Percentiles rank a stretch among this genome's conserved stretches.
Conservation (phyloP, 176 grass and related monocot species). For the Aegilops bicornis region DNA sequence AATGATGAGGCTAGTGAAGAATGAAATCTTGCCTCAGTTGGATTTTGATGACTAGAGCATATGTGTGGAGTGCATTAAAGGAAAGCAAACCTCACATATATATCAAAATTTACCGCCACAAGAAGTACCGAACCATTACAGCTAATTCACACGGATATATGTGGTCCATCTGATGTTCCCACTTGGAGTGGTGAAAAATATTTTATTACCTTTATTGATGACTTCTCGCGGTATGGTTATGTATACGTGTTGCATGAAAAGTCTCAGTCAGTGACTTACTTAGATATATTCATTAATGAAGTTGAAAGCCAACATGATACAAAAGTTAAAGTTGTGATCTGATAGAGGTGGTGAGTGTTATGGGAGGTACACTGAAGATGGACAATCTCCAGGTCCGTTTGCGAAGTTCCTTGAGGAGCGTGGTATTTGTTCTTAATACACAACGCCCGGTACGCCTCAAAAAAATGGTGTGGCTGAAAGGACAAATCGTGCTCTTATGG, state of each 20-base stretch:
- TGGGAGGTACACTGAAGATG: no score
- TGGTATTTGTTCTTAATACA: slow-evolving; percentile 9
- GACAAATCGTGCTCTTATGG: slow-evolving; percentile 2
- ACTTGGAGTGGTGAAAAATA: neutral
- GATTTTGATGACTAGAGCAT: slow-evolving; percentile 17
- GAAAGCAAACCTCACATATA: slow-evolving; percentile 24
- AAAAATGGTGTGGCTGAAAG: slow-evolving; percentile 35
- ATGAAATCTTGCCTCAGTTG: slow-evolving; percentile 28
- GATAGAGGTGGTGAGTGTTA: no score
- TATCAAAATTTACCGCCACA: neutral
- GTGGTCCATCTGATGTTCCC: neutral
- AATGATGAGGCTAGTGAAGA: neutral
- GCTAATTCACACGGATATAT: no score
- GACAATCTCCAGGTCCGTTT: neutral
- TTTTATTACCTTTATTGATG: neutral
- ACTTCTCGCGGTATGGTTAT: neutral
- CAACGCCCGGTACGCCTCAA: neutral
- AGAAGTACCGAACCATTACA: neutral
- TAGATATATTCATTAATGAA: slow-evolving; percentile 27
- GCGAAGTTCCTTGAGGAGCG: slow-evolving; percentile 30
- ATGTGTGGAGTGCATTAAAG: slow-evolving; percentile 31
- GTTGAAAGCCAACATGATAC: neutral
- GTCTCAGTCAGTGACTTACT: neutral
- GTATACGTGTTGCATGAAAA: slow-evolving; percentile 29
- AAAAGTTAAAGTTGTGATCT: no score